These are phyloP conservation scores for Euphorbia pulcherrima DNA, from an alignment of 345 rosid species.

Conservation along the genomic window DNA sequence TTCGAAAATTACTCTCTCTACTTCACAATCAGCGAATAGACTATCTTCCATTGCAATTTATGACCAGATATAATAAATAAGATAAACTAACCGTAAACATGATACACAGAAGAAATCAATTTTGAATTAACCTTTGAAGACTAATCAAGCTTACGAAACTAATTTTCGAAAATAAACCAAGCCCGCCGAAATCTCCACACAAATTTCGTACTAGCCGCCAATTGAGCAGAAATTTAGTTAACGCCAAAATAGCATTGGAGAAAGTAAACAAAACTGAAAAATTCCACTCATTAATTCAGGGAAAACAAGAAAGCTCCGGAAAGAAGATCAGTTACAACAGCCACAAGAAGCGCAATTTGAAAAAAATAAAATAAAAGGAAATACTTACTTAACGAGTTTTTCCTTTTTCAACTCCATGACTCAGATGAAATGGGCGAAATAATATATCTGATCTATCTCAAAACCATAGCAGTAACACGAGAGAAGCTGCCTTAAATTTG, in stretches of 20 bases:
- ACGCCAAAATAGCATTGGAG: constrained; percentile 1
- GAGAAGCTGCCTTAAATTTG: neutral
- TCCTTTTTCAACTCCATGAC: constrained; percentile 61
- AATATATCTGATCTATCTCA: constrained; percentile 6
- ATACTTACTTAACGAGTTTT: constrained; percentile 49
- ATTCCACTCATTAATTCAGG: neutral
- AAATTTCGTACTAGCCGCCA: neutral
- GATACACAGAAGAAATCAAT: neutral
- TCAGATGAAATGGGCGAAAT: neutral
- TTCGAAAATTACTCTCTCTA: neutral
- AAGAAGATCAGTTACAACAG: constrained; percentile 14
- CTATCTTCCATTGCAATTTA: neutral
- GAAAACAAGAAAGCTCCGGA: constrained; percentile 18
- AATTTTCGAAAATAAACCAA: neutral
- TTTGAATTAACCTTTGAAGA: neutral
- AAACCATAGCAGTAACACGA: neutral
- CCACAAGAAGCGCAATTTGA: neutral
- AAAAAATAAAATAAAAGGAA: neutral
- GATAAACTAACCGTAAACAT: neutral
- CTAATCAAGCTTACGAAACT: neutral
- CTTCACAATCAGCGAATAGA: neutral
- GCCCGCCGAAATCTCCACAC: neutral
- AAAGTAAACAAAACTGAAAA: neutral
- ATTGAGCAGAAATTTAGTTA: neutral
- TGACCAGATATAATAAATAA: neutral